Evolutionary conservation across 176 grass and related monocot genomes (phyloP).

Genomic region (Neostapfia colusana): DNA sequence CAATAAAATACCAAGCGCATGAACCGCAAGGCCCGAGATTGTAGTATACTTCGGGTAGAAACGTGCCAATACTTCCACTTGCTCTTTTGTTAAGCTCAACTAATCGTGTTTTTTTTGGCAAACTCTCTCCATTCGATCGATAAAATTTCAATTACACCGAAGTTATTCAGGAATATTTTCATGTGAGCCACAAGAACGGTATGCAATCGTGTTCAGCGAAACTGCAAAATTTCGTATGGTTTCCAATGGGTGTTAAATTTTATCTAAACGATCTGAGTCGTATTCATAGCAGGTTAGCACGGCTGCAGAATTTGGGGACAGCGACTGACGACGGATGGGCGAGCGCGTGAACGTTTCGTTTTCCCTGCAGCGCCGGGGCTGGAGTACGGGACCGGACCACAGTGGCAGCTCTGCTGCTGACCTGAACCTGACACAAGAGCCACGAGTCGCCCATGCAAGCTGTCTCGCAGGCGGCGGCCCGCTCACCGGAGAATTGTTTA

Average conservation of each 20-base stretch:
- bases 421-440: not conserved
- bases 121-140: too few relatives aligned
- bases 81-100: not conserved
- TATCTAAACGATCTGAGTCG: not conserved
- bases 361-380: not conserved
- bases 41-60: conserved; percentile 29
- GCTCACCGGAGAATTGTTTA: conserved; percentile 28
- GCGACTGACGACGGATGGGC: not conserved
- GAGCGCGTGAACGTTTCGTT: conserved; percentile 11
- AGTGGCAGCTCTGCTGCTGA: conserved; percentile 21
- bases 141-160: too few relatives aligned
- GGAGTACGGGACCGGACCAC: conserved; percentile 30
- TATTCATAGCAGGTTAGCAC: not conserved
- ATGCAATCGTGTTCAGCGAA: not conserved
- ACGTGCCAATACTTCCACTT: conserved; percentile 23
- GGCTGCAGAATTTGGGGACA: conserved; percentile 21
- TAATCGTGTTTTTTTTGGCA: not conserved
- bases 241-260: not conserved
- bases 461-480: conserved; percentile 11
- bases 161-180: not conserved
- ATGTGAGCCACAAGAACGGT: not conserved
- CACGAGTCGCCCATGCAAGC: conserved; percentile 58
- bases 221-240: not conserved
- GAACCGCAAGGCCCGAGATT: conserved; percentile 12
- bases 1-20: conserved; percentile 24